Base-by-base conservation (phyloP, 2,329 filamentous ascomycete genomes). In the Aspergillus sp. region DNA sequence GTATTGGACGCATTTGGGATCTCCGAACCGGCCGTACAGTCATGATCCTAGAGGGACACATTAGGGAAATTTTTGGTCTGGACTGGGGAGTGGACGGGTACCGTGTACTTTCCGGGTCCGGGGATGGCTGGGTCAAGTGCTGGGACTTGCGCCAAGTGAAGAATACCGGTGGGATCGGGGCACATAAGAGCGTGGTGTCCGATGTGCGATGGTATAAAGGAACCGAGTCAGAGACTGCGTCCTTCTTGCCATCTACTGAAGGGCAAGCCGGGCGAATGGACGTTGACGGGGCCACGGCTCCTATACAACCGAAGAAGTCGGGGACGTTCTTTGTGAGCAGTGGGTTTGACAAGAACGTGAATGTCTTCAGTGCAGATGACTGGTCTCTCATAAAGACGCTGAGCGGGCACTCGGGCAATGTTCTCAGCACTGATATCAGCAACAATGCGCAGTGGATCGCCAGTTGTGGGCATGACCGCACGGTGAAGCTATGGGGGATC, bases 131-230 rank as follows among this genome's bases (percentile, higher is more conserved):
- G 85, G 87, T 96, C 69, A 98, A 97, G 75, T 97, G 93, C 76
- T 99, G 95, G 95, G 95, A 99, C 71, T 83, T 99, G 52, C 87
- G 95, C 46, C 93, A 95, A 68, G 93, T 98, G 49, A 85, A 89
- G 66, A 87, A 88, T 62, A 88, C 86, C 0, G 93, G 91, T 12
- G 90, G 89, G 17, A 89, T 99, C 22, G 95, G 93, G 49, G 93
- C 95, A 6, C 95, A 99, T 73, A 89, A 86, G 50, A 93, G 91
- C 63, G 89, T 95, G 34, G 93, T 99, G 7, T 95, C 92, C 1
- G 95, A 99, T 73, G 78, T 99, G 62, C 83, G 92, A 61, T 98
- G 95, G 91, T 98, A 89, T 79, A 96, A 95, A 74, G 93, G 95
- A 2, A 79, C 84, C 2, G 93, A 96, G 70, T 89, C 90, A 51